Base-by-base conservation (phyloP, 495 filamentous ascomycete species). In the Staphylotrichum tortipilum region DNA sequence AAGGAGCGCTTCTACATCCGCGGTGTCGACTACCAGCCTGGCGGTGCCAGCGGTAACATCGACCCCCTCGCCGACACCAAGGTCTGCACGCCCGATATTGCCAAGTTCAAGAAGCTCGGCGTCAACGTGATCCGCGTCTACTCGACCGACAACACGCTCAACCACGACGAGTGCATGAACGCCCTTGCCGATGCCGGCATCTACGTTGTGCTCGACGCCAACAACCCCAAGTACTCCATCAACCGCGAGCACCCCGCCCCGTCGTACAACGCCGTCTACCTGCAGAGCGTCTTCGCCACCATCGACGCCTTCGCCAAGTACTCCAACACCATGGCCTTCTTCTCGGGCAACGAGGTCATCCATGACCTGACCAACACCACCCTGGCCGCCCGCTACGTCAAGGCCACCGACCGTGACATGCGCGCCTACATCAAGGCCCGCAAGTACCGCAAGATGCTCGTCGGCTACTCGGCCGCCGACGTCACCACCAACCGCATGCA, bases 271-370 rank as follows among this genome's bases (percentile, higher is more conserved):
- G 77, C 81, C 44, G 80, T 80, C 44, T 98, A 98, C 61, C 79
- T 96, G 23, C 89, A 96, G 71, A 90, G 84, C 70, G 72, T 96
- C 65, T 97, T 97, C 63, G 86, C 91, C 17, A 96, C 91, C 57
- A 82, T 97, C 53, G 91, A 97, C 64, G 82, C 78, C 52, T 95
- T 98, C 61, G 77, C 78, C 57, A 83, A 86, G 61, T 98, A 95
- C 71, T 67, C 73, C 73, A 98, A 98, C 74, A 91, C 86, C 24
- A 75, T 95, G 47, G 85, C 86, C 47, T 97, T 97, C 83, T 96
- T 95, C 78, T 94, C 90, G 19, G 92, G 88, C 38, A 97, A 98
- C 67, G 92, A 98, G 72, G 89, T 95, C 55, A 90, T 96, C 77
- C 92, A 98, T 74, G 81, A 86, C 54, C 77, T 81, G 54, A 52